These are phyloP conservation scores for Candida nemodendra DNA, from an alignment of 805 yeast genomes.

Conservation along the genomic window DNA sequence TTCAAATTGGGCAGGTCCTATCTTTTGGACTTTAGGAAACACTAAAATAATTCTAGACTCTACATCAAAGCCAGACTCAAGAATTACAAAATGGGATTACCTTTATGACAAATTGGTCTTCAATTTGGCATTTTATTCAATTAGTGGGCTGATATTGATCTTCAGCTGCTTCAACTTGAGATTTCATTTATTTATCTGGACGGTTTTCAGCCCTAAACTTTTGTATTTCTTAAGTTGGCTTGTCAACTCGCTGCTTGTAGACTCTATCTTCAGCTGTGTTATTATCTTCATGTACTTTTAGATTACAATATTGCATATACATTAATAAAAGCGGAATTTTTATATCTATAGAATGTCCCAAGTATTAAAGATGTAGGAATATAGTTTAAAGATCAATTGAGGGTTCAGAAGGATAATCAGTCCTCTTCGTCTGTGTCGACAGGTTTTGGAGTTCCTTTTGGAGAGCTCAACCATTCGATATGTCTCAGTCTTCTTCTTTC, in stretches of 20 bases:
- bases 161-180: conserved; percentile 71
- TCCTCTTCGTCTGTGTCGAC: conserved; percentile 92
- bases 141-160: conserved; percentile 57
- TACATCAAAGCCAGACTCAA: conserved; percentile 1
- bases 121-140: conserved; percentile 53
- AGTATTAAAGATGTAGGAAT: no score
- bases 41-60: conserved; percentile 16
- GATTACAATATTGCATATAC: neutral
- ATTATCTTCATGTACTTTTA: conserved; percentile 22
- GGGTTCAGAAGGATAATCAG: conserved; percentile 27
- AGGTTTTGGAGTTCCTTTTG: conserved; percentile 98
- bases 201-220: conserved; percentile 92
- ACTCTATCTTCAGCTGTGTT: conserved; percentile 28
- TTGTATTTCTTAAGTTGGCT: conserved; percentile 81
- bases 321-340: neutral
- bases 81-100: conserved; percentile 32
- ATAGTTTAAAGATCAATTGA: no score
- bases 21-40: conserved; percentile 69
- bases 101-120: conserved; percentile 38
- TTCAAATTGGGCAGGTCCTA: conserved; percentile 83
- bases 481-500: conserved; percentile 94
- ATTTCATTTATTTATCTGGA: conserved; percentile 93
- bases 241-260: conserved; percentile 43
- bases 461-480: conserved; percentile 90
- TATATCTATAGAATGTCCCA: conserved; percentile 3